phyloP scores from a whole-genome alignment of 73 alveolate genomes.

The Chromera velia region DNA sequence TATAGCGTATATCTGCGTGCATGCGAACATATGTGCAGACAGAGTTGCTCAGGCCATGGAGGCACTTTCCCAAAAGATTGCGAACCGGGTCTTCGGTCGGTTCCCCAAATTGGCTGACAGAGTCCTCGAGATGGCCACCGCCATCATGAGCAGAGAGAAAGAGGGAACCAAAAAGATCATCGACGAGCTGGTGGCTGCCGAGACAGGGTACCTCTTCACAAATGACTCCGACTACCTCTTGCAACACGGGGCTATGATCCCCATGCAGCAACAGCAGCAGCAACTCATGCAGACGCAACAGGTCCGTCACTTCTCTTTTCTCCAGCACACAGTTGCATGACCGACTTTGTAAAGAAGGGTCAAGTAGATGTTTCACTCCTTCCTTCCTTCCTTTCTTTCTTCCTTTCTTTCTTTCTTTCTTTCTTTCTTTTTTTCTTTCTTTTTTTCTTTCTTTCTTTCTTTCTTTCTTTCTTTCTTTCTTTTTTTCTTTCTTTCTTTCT shows the following conservation, averaged over 20 bases:
- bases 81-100: constrained; percentile 33
- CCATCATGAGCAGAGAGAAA: constrained; percentile 31
- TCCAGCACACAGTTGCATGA: too few relatives aligned
- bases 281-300: background rate
- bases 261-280: constrained; percentile 28
- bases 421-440: too few relatives aligned
- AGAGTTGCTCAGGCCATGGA: constrained; percentile 22
- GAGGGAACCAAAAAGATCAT: constrained; percentile 20
- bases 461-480: too few relatives aligned
- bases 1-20: too few relatives aligned
- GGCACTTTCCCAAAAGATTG: constrained; percentile 30
- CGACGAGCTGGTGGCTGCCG: constrained; percentile 38
- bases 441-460: too few relatives aligned
- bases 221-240: constrained; percentile 34
- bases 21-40: too few relatives aligned
- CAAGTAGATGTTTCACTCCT: too few relatives aligned
- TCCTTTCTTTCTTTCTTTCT: too few relatives aligned
- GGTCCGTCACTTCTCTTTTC: too few relatives aligned
- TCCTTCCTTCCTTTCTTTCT: too few relatives aligned
- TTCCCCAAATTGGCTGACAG: constrained; percentile 28
- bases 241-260: constrained; percentile 39
- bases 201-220: constrained; percentile 41
- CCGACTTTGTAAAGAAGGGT: too few relatives aligned
- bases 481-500: too few relatives aligned
- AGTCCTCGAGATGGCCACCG: constrained; percentile 20